Percentiles rank a stretch among this genome's conserved stretches.
Conservation (phyloP, 257 asterid genomes). For the Salvia rosmarinus region DNA sequence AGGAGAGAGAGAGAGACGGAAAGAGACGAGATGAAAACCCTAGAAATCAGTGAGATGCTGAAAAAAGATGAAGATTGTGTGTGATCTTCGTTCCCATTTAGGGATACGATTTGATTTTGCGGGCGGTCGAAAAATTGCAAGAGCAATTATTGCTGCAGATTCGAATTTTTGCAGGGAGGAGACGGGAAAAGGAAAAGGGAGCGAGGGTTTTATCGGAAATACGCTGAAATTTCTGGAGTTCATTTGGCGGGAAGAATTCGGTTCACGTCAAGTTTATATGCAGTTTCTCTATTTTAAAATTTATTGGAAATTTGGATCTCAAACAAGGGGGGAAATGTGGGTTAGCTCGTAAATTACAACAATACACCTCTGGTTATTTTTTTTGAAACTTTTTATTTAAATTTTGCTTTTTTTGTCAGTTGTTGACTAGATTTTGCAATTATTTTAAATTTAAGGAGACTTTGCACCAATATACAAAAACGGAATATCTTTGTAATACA, state of each 20-base stretch:
- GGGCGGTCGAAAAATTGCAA: conserved; percentile 22
- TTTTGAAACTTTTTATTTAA: too few relatives aligned
- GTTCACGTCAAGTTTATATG: not conserved
- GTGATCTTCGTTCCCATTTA: conserved; percentile 33
- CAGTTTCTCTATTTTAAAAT: not conserved
- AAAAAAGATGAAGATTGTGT: conserved; percentile 14
- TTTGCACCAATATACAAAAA: too few relatives aligned
- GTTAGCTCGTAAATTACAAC: too few relatives aligned
- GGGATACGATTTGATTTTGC: conserved; percentile 12
- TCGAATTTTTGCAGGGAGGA: conserved; percentile 20
- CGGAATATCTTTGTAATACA: too few relatives aligned
- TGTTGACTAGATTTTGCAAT: too few relatives aligned
- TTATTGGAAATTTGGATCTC: not conserved
- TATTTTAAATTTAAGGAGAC: too few relatives aligned
- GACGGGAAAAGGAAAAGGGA: not conserved
- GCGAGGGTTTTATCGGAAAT: conserved; percentile 34
- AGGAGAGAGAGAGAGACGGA: conserved; percentile 17
- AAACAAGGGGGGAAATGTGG: too few relatives aligned
- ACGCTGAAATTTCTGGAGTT: not conserved
- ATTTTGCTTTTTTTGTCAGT: too few relatives aligned
- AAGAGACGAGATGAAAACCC: conserved; percentile 27
- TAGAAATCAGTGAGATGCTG: conserved; percentile 37
- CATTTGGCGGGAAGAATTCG: conserved; percentile 44
- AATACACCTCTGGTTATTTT: too few relatives aligned
- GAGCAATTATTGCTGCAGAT: conserved; percentile 37